Conservation (phyloP, 345 rosid genomes). For the Anastatica hierochuntica region DNA sequence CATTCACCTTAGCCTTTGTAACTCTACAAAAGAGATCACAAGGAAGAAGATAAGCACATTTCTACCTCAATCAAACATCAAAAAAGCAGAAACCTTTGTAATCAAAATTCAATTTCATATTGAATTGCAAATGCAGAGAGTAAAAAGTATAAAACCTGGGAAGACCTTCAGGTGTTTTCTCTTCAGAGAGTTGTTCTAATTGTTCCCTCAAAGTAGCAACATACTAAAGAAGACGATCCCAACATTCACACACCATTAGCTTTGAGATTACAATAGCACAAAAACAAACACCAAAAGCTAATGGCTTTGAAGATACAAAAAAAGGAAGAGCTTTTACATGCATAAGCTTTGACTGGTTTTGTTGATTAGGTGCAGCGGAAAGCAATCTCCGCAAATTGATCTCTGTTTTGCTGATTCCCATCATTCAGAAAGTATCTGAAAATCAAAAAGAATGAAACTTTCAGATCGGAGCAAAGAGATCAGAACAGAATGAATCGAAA, state of each 20-base stretch:
- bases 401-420: slow-evolving; percentile 75
- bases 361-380: slow-evolving; percentile 60
- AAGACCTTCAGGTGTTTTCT: slow-evolving; percentile 63
- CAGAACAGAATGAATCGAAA: background rate
- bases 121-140: background rate
- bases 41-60: background rate
- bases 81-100: background rate
- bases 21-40: slow-evolving; percentile 33
- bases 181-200: slow-evolving; percentile 64
- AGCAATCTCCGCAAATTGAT: slow-evolving; percentile 69
- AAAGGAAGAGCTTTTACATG: slow-evolving; percentile 31
- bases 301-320: no score
- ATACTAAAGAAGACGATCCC: slow-evolving; percentile 39
- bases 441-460: background rate
- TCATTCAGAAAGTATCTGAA: slow-evolving; percentile 13
- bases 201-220: slow-evolving; percentile 73
- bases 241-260: no score
- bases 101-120: no score
- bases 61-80: background rate
- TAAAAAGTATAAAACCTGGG: slow-evolving; percentile 49
- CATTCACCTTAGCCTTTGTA: slow-evolving; percentile 65
- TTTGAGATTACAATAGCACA: no score
- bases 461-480: background rate
- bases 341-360: slow-evolving; percentile 64
- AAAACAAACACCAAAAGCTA: background rate